These are phyloP conservation scores for Hemileia vastatrix DNA, from an alignment of 1,284 basidiomycete genomes.

Conservation along the genomic window DNA sequence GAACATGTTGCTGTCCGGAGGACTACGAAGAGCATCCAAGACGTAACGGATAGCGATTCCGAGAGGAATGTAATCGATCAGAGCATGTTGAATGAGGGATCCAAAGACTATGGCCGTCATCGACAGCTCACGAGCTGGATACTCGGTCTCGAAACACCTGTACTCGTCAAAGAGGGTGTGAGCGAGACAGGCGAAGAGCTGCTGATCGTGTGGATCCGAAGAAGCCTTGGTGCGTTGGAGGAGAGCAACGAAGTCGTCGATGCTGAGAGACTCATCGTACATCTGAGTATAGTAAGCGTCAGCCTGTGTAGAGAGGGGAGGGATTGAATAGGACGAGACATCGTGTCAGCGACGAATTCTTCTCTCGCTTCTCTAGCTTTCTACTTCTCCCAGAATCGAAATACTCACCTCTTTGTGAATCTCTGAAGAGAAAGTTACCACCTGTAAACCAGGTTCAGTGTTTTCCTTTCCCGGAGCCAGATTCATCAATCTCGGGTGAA, in stretches of 20 bases:
- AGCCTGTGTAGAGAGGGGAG: background rate
- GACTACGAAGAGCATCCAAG: slow-evolving; percentile 79
- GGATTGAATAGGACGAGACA: too few species aligned
- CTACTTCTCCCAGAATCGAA: too few species aligned
- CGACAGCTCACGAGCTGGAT: slow-evolving; percentile 82
- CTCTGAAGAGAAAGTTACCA: slow-evolving; percentile 75
- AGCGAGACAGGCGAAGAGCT: slow-evolving; percentile 95
- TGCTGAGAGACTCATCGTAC: slow-evolving; percentile 82
- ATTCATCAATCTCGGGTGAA: slow-evolving; percentile 92
- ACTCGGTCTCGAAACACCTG: slow-evolving; percentile 97
- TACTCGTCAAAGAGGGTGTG: slow-evolving; percentile 99
- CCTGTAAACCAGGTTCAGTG: slow-evolving; percentile 79
- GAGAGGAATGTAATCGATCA: slow-evolving; percentile 88
- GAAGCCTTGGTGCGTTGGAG: slow-evolving; percentile 78
- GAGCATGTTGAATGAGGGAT: slow-evolving; percentile 82
- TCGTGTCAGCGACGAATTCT: too few species aligned
- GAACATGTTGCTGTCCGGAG: slow-evolving; percentile 85
- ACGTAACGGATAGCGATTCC: slow-evolving; percentile 96
- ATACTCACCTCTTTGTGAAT: slow-evolving; percentile 76
- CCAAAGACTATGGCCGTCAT: slow-evolving; percentile 97
- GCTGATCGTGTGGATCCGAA: slow-evolving; percentile 71
- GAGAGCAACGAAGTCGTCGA: slow-evolving; percentile 84
- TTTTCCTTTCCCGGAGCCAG: slow-evolving; percentile 69
- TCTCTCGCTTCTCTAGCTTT: too few species aligned
- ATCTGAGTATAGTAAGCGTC: slow-evolving; percentile 95